phyloP scores from a whole-genome alignment of 2,329 filamentous ascomycete species.

The Cytospora leucostoma region DNA sequence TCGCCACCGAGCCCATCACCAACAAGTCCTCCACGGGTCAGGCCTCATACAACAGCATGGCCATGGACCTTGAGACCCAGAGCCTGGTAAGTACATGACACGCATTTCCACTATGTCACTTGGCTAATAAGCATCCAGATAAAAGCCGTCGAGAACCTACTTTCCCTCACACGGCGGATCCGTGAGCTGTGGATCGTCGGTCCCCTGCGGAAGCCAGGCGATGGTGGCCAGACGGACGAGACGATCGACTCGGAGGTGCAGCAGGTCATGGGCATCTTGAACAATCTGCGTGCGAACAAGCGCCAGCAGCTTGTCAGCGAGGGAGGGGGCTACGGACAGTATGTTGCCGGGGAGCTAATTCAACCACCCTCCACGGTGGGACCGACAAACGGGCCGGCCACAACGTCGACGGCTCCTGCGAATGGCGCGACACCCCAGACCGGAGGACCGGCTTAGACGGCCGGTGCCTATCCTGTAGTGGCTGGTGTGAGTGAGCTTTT shows the following conservation, averaged over 20 bases:
- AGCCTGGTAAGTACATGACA: conserved; percentile 36
- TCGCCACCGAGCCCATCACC: conserved; percentile 40
- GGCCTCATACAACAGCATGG: conserved; percentile 43
- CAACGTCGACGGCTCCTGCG: neutral
- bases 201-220: conserved; percentile 46
- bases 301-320: conserved; percentile 31
- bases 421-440: conserved; percentile 6
- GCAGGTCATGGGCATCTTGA: conserved; percentile 39
- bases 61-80: conserved; percentile 42
- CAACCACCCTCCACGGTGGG: conserved; percentile 5
- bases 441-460: conserved; percentile 9
- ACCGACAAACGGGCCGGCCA: neutral
- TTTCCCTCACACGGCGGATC: conserved; percentile 49
- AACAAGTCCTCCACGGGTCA: conserved; percentile 40
- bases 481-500: neutral
- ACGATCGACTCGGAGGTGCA: conserved; percentile 40
- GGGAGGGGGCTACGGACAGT: conserved; percentile 31
- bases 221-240: conserved; percentile 43
- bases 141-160: conserved; percentile 46
- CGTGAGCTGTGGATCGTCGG: conserved; percentile 54
- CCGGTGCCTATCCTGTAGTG: neutral
- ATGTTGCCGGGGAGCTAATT: conserved; percentile 28
- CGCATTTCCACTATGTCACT: neutral
- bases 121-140: conserved; percentile 35
- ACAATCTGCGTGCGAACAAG: conserved; percentile 34